Percentiles rank a stretch among this genome's conserved stretches.
Conservation (phyloP, 1,139 yeast species). For the Yarrowia galli region DNA sequence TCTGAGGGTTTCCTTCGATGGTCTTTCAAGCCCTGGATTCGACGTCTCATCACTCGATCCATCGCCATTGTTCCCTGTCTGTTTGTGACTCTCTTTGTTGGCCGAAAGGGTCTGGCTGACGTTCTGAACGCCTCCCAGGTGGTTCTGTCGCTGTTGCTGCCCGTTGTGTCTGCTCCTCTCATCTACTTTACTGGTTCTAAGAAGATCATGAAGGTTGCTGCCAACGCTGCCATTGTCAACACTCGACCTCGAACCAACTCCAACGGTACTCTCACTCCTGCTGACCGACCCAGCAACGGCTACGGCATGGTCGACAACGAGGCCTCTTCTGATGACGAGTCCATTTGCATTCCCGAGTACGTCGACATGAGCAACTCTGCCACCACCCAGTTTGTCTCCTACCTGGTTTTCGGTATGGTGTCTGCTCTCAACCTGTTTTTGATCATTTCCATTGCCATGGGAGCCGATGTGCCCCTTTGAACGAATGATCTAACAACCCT, state of each 20-base stretch:
- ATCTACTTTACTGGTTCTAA: conserved; percentile 74
- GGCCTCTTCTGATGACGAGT: conserved; percentile 39
- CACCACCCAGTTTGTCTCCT: conserved; percentile 60
- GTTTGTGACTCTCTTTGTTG: conserved; percentile 62
- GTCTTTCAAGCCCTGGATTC: conserved; percentile 77
- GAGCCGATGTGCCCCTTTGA: conserved; percentile 68
- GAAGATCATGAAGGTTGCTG: conserved; percentile 63
- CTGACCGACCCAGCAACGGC: conserved; percentile 19
- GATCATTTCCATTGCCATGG: conserved; percentile 63
- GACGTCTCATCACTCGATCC: conserved; percentile 72
- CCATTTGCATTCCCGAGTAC: conserved; percentile 44
- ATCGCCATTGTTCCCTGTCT: conserved; percentile 79
- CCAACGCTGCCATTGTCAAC: conserved; percentile 40
- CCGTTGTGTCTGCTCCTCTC: conserved; percentile 78
- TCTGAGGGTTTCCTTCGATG: conserved; percentile 83
- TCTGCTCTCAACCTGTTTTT: conserved; percentile 73
- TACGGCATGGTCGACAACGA: conserved; percentile 25
- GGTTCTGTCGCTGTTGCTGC: conserved; percentile 71
- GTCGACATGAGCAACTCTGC: conserved; percentile 73
- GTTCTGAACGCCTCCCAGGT: conserved; percentile 82
- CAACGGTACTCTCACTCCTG: conserved; percentile 25
- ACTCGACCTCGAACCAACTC: conserved; percentile 12
- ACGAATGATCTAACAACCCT: neutral
- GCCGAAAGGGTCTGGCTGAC: conserved; percentile 65
- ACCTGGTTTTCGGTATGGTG: conserved; percentile 71